Evolutionary conservation across 352 stramenopile genomes (phyloP).

Genomic region (Globisporangium paroecandrum): DNA sequence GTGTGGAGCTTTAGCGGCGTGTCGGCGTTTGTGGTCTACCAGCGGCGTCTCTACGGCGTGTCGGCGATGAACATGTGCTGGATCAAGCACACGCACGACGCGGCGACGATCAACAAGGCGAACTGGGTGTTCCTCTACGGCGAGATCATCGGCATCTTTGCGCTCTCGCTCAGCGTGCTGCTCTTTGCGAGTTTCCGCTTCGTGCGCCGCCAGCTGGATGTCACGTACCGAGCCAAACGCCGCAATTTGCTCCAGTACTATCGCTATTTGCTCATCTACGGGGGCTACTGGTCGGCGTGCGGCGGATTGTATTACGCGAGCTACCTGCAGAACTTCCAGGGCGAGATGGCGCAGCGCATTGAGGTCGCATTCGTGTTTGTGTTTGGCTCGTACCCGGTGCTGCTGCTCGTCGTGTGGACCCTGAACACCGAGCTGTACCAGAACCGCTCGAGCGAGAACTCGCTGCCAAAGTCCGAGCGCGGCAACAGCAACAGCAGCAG

Average conservation of each 20-base stretch:
- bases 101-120: constrained; percentile 44
- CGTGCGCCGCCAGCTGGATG: constrained; percentile 74
- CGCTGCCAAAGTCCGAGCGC: constrained; percentile 50
- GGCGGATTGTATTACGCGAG: constrained; percentile 69
- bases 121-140: constrained; percentile 72
- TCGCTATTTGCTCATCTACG: constrained; percentile 76
- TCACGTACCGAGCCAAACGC: constrained; percentile 81
- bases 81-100: constrained; percentile 48
- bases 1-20: constrained; percentile 72
- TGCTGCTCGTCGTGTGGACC: constrained; percentile 74
- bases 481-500: constrained; percentile 30
- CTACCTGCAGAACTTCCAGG: constrained; percentile 64
- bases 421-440: constrained; percentile 84
- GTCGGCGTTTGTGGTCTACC: constrained; percentile 56
- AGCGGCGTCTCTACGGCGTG: constrained; percentile 56
- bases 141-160: constrained; percentile 44
- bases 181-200: constrained; percentile 85
- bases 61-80: constrained; percentile 78
- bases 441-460: constrained; percentile 71
- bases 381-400: constrained; percentile 67
- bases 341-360: constrained; percentile 48
- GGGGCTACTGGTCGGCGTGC: constrained; percentile 63
- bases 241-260: constrained; percentile 85
- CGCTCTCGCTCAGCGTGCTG: constrained; percentile 63
- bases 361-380: constrained; percentile 63